phyloP scores from a whole-genome alignment of 2,329 filamentous ascomycete genomes.

The Pseudocercospora fijiensis region DNA sequence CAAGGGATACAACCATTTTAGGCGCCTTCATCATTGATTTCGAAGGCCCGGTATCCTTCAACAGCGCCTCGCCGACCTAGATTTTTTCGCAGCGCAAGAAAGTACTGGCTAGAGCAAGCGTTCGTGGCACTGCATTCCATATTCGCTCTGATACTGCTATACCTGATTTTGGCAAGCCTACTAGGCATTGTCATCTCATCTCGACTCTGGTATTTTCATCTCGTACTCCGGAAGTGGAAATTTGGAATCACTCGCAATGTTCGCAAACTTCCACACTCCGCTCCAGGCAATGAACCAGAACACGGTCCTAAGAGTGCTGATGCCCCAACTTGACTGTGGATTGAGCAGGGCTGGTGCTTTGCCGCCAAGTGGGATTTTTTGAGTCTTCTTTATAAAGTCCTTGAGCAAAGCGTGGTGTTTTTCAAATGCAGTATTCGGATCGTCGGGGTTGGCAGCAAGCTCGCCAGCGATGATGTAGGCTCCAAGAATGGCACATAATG shows the following conservation, averaged over 20 bases:
- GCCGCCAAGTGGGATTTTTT: slow-evolving; percentile 35
- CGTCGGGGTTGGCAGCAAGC: slow-evolving; percentile 16
- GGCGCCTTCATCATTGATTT: background rate
- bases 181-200: background rate
- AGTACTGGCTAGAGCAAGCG: background rate
- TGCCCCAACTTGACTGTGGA: slow-evolving; percentile 30
- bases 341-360: slow-evolving; percentile 24
- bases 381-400: slow-evolving; percentile 27
- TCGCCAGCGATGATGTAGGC: slow-evolving; percentile 40
- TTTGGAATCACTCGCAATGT: background rate
- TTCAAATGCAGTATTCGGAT: slow-evolving; percentile 24
- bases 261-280: slow-evolving; percentile 16
- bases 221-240: slow-evolving; percentile 4
- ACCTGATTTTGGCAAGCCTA: background rate
- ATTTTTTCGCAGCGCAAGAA: background rate
- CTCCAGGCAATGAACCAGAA: slow-evolving; percentile 24
- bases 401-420: slow-evolving; percentile 27
- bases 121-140: background rate
- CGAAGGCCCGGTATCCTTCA: background rate
- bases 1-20: background rate
- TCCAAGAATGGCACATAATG: slow-evolving; percentile 41
- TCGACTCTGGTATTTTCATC: background rate
- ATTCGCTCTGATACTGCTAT: background rate
- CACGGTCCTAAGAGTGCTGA: slow-evolving; percentile 26
- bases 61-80: background rate